Conservation (phyloP, 371 early-diverging fungal species). For the Apophysomyces ossiformis region DNA sequence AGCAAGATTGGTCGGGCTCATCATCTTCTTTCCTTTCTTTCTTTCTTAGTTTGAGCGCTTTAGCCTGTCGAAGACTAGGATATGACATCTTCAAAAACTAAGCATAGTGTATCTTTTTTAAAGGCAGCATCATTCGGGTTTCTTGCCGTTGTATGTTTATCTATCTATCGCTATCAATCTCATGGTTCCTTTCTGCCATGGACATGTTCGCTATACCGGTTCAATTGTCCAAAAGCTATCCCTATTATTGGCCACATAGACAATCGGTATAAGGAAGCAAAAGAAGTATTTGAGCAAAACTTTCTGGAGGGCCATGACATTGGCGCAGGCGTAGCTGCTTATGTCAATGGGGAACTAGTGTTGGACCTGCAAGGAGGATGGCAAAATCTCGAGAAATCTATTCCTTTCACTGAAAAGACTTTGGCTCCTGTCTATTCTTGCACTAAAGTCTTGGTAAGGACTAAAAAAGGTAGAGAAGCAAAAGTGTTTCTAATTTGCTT, state of each 20-base stretch:
- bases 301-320: conserved; percentile 48
- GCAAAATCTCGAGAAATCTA: conserved; percentile 47
- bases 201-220: conserved; percentile 13
- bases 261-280: conserved; percentile 33
- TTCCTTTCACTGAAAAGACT: conserved; percentile 54
- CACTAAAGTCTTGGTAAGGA: conserved; percentile 61
- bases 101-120: background rate
- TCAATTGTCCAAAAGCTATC: conserved; percentile 7
- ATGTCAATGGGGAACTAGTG: conserved; percentile 61
- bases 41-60: background rate
- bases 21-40: background rate
- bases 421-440: conserved; percentile 72
- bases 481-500: background rate
- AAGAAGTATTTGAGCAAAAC: conserved; percentile 37
- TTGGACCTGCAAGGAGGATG: conserved; percentile 70
- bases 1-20: background rate
- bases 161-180: background rate
- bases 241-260: conserved; percentile 29
- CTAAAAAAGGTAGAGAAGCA: background rate
- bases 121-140: background rate
- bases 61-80: too few relatives aligned
- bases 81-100: too few relatives aligned
- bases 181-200: conserved; percentile 13
- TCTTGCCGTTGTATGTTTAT: background rate
- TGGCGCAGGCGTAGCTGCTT: conserved; percentile 58